Evolutionary conservation across 2,329 filamentous ascomycete genomes (phyloP), one percentile per base, ranked within the genome.

Genomic region (Tetracladium maxilliforme): DNA sequence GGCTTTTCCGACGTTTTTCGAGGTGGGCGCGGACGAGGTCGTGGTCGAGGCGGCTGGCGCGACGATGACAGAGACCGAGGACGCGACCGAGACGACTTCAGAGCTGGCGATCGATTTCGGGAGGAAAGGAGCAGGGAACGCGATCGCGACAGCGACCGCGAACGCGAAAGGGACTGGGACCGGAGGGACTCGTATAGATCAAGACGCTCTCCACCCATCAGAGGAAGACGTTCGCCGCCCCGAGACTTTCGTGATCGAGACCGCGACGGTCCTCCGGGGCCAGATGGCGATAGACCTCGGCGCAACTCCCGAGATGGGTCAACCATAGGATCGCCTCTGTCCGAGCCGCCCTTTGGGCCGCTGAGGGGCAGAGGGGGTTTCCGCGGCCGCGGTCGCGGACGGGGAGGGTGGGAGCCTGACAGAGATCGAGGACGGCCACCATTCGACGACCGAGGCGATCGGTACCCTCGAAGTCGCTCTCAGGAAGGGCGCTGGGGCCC

Each of bases 251-350:
- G 31, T 6, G 31, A 33, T 22, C 51, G 55, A 36, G 52, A 68
- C 30, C 45, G 42, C 34, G 66, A 72, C 38, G 47, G 53, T 3
- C 72, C 70, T 1, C 56, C 72, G 16, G 71, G 70, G 23, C 53
- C 77, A 6, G 78, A 84, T 34, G 60, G 70, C 6, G 70, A 74
- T 30, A 64, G 78, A 30, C 68, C 71, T 11, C 61, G 77, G 27
- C 61, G 77, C 23, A 71, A 65, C 10, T 82, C 77, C 7, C 62
- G 79, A 39, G 79, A 86, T 39, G 78, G 77, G 0, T 76, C 78
- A 8, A 79, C 76, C 2, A 75, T 73, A 11, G 73, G 73, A 5
- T 81, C 78, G 4, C 70, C 70, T 7, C 71, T 70, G 13, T 79
- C 77, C 0, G 78, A 84, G 33, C 62, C 68, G 9, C 59, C 65